Percentiles rank a stretch among this genome's conserved stretches.
These are phyloP conservation scores for Yamagishiella unicocca DNA, from an alignment of 139 green algal genomes.

Conservation along the genomic window DNA sequence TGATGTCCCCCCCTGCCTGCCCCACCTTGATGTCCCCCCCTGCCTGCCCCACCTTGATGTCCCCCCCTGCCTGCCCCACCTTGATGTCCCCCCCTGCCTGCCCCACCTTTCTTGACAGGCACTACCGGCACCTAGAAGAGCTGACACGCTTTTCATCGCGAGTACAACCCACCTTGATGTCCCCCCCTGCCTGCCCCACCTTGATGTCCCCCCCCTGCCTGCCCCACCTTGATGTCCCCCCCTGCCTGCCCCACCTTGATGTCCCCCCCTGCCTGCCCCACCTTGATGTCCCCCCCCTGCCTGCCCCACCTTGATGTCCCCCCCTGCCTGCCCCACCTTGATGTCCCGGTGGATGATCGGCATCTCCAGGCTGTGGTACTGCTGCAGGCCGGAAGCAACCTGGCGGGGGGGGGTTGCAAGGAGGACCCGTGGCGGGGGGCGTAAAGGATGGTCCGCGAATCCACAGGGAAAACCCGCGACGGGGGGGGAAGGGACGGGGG, in stretches of 20 bases:
- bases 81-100: too few species aligned
- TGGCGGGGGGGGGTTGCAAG: not conserved
- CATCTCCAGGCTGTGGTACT: conserved; percentile 15
- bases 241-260: not conserved
- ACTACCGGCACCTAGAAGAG: too few species aligned
- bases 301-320: not conserved
- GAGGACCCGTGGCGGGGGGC: not conserved
- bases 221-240: not conserved
- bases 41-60: too few species aligned
- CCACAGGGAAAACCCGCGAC: not conserved
- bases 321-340: not conserved
- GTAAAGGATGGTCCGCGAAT: too few species aligned
- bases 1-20: too few species aligned
- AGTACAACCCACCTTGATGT: too few species aligned
- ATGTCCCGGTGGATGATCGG: conserved; percentile 45
- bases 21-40: too few species aligned
- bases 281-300: not conserved
- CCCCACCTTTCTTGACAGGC: too few species aligned
- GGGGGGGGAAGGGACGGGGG: not conserved
- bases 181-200: too few species aligned
- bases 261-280: not conserved
- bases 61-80: too few species aligned
- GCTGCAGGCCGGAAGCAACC: conserved; percentile 11
- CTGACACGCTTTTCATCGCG: too few species aligned
- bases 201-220: too few species aligned